These are phyloP conservation scores for Leccinum imitatum DNA, from an alignment of 768 basidiomycete genomes.

Conservation along the genomic window DNA sequence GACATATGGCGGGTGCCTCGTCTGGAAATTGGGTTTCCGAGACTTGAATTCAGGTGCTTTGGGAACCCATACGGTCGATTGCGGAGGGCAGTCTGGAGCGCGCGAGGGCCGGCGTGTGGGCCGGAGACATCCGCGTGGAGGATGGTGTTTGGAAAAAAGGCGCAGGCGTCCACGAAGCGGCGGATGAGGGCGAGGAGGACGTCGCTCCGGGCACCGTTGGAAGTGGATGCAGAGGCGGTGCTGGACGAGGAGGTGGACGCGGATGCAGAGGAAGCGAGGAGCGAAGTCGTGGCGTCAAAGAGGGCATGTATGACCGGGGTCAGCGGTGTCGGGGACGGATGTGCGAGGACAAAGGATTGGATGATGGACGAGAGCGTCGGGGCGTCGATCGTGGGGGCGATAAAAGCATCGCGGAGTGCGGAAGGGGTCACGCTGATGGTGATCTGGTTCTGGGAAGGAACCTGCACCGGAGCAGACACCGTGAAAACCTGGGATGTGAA, in stretches of 20 bases:
- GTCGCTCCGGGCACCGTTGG: constrained; percentile 7
- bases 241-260: constrained; percentile 39
- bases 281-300: constrained; percentile 48
- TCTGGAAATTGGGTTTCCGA: constrained; percentile 43
- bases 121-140: constrained; percentile 56
- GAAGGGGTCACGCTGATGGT: constrained; percentile 30
- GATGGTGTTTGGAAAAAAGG: constrained; percentile 48
- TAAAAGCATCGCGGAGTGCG: constrained; percentile 33
- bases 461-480: constrained; percentile 42
- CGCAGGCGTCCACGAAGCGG: constrained; percentile 52
- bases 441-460: constrained; percentile 18
- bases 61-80: constrained; percentile 35
- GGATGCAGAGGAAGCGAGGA: constrained; percentile 18
- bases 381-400: constrained; percentile 42
- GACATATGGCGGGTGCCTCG: constrained; percentile 62
- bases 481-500: constrained; percentile 42
- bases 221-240: constrained; percentile 27
- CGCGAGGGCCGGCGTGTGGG: constrained; percentile 54
- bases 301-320: constrained; percentile 51
- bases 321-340: constrained; percentile 51
- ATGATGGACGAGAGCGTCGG: constrained; percentile 54
- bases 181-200: constrained; percentile 33
- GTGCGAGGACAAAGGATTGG: constrained; percentile 45
- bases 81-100: constrained; percentile 58
- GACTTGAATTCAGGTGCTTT: constrained; percentile 36